These are phyloP conservation scores for Cordyceps militaris DNA, from an alignment of 2,329 filamentous ascomycete genomes.

Conservation along the genomic window DNA sequence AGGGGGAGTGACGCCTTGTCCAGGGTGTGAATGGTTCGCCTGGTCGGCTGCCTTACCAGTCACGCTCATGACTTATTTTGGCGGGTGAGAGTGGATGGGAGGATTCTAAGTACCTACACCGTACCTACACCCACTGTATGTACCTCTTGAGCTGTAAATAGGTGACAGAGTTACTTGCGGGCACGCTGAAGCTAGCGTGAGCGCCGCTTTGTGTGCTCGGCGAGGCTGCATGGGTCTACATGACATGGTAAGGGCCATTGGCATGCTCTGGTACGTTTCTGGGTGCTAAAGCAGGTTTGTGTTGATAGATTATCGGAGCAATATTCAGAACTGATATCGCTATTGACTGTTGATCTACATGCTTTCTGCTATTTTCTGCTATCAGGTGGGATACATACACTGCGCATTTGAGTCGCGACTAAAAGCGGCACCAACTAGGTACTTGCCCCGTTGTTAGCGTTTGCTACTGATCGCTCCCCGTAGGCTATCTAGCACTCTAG, in stretches of 20 bases:
- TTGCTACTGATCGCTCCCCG: background rate
- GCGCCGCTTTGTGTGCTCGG: background rate
- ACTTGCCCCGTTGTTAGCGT: background rate
- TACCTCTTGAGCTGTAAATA: background rate
- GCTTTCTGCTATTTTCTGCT: no score
- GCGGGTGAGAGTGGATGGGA: background rate
- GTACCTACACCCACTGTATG: no score
- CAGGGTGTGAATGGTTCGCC: conserved; percentile 12
- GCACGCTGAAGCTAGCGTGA: background rate
- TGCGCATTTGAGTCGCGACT: background rate
- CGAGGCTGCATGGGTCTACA: background rate
- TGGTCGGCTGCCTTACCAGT: conserved; percentile 13
- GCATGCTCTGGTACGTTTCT: background rate
- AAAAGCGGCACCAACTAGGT: conserved; percentile 1
- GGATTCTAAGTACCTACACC: no score
- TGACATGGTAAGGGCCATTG: background rate
- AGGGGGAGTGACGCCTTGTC: background rate
- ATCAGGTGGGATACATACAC: no score
- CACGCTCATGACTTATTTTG: conserved; percentile 9
- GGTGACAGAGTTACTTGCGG: background rate
- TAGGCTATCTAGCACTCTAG: background rate
- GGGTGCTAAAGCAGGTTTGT: background rate
- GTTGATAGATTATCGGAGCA: no score
- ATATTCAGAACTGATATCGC: no score
- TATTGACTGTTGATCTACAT: no score